Percentiles rank a stretch among this genome's conserved stretches.
phyloP scores from a whole-genome alignment of 106 monocot genomes.

The Dendrobium nobile region DNA sequence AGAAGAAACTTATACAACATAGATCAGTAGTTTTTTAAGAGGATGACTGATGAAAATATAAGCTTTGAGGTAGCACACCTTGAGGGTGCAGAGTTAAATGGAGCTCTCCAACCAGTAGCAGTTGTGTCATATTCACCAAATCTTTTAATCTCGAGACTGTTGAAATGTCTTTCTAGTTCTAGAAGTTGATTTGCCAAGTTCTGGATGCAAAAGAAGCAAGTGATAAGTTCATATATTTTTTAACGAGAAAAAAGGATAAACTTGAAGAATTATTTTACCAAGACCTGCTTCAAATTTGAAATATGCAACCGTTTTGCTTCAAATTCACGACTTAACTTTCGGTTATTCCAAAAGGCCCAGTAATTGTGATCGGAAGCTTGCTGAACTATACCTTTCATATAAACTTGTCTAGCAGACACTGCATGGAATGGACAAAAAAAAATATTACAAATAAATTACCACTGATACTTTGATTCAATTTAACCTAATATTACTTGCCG shows the following conservation, averaged over 20 bases:
- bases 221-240: background rate
- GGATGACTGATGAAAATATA: background rate
- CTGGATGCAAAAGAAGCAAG: slow-evolving; percentile 29
- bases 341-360: slow-evolving; percentile 82
- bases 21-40: background rate
- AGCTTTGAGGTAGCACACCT: slow-evolving; percentile 33
- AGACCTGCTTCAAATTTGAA: slow-evolving; percentile 57
- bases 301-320: slow-evolving; percentile 80
- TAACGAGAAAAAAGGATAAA: background rate
- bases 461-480: background rate
- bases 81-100: slow-evolving; percentile 21
- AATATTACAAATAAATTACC: background rate
- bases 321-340: slow-evolving; percentile 80
- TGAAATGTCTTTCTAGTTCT: slow-evolving; percentile 88
- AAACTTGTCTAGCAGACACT: slow-evolving; percentile 82
- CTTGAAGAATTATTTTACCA: background rate
- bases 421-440: slow-evolving; percentile 10
- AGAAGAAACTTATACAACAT: background rate
- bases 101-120: slow-evolving; percentile 31
- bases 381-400: slow-evolving; percentile 71
- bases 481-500: background rate
- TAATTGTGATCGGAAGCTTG: slow-evolving; percentile 75
- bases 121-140: slow-evolving; percentile 59
- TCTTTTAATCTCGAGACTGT: slow-evolving; percentile 72
- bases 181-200: slow-evolving; percentile 71